Conservation (phyloP, 257 asterid genomes). For the Solanum bulbocastanum region DNA sequence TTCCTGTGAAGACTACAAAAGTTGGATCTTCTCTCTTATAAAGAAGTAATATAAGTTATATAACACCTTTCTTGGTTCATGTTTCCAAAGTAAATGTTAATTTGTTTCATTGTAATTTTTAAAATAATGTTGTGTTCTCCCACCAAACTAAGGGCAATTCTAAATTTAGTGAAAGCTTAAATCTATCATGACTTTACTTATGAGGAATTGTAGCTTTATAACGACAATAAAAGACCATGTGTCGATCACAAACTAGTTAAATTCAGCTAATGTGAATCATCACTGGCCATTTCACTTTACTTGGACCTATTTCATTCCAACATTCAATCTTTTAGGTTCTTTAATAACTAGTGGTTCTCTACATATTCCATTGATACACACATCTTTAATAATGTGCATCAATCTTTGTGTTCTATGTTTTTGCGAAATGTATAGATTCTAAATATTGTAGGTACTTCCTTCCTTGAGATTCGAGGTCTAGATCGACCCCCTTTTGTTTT, state of each 20-base stretch:
- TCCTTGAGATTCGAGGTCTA: neutral
- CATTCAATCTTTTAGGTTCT: neutral
- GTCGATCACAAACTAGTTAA: neutral
- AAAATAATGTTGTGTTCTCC: neutral
- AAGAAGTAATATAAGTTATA: neutral
- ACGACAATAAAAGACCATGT: neutral
- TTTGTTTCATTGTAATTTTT: neutral
- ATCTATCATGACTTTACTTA: neutral
- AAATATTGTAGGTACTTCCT: neutral
- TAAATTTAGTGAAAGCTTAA: neutral
- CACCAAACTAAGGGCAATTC: neutral
- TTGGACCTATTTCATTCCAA: neutral
- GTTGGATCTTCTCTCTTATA: neutral
- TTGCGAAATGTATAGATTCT: neutral
- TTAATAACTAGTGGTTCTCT: neutral
- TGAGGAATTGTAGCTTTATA: neutral
- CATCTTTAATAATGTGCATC: neutral
- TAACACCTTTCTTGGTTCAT: neutral
- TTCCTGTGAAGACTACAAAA: neutral
- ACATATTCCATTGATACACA: neutral
- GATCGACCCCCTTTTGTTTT: neutral
- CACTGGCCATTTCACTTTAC: neutral
- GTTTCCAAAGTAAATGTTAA: neutral
- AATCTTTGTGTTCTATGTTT: neutral
- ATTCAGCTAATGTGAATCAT: neutral